A percentile compares a stretch with the other conserved stretches of the same genome.
These are phyloP conservation scores for Betula pendula DNA, from an alignment of 306 rosid genomes.

Conservation along the genomic window DNA sequence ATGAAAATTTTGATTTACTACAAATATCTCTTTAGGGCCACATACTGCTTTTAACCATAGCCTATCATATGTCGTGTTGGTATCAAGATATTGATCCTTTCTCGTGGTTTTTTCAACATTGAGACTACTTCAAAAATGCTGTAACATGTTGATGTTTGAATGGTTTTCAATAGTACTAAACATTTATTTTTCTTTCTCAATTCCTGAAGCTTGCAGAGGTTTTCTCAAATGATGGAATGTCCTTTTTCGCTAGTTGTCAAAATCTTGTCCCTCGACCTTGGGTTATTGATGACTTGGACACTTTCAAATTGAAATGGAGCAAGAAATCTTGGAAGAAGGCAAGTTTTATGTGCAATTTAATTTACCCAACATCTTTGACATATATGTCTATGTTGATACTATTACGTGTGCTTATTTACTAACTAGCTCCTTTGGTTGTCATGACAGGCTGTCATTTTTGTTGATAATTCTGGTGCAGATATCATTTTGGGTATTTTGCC, in stretches of 20 bases:
- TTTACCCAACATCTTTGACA: constrained; percentile 7
- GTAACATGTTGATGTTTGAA: constrained; percentile 14
- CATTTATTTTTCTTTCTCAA: constrained; percentile 29
- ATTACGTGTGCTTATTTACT: constrained; percentile 22
- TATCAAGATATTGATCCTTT: not conserved
- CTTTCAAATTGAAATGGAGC: constrained; percentile 79
- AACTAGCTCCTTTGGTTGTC: constrained; percentile 27
- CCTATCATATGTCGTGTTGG: not conserved
- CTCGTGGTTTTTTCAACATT: not conserved
- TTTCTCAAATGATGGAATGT: constrained; percentile 90
- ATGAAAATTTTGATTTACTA: not conserved
- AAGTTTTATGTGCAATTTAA: constrained; percentile 36
- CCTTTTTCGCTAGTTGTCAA: constrained; percentile 88
- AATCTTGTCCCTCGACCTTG: constrained; percentile 95
- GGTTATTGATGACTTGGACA: constrained; percentile 91
- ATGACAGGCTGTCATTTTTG: constrained; percentile 83
- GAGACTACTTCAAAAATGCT: not conserved
- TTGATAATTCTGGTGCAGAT: constrained; percentile 98
- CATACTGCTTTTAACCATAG: not conserved
- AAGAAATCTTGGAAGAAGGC: constrained; percentile 89
- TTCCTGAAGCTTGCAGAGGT: constrained; percentile 92
- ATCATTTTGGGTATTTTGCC: constrained; percentile 90
- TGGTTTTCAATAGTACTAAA: constrained; percentile 1
- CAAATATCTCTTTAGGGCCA: not conserved
- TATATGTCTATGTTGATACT: constrained; percentile 23